Evolutionary conservation across 2,329 filamentous ascomycete genomes (phyloP).

Genomic region (Trichocomaceae sp.): DNA sequence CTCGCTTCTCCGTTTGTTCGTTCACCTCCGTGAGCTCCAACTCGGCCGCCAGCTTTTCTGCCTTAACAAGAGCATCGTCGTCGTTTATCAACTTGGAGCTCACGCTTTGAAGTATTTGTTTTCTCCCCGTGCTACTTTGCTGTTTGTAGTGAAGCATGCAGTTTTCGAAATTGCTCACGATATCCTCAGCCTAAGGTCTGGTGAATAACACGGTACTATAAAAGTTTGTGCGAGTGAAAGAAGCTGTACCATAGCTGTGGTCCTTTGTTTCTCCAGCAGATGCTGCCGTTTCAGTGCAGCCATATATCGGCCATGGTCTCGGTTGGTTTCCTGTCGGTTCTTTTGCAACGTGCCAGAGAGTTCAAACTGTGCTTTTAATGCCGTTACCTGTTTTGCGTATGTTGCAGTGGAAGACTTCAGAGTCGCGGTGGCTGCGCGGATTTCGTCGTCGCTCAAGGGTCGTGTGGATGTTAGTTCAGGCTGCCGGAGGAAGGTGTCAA

Average conservation of each 20-base stretch:
- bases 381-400: slow-evolving; percentile 29
- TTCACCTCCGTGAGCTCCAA: slow-evolving; percentile 26
- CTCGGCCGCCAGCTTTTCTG: slow-evolving; percentile 26
- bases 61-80: slow-evolving; percentile 26
- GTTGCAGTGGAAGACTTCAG: slow-evolving; percentile 33
- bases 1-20: slow-evolving; percentile 23
- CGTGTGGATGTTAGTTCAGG: slow-evolving; percentile 26
- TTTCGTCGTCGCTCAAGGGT: slow-evolving; percentile 35
- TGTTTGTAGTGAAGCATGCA: slow-evolving; percentile 27
- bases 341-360: slow-evolving; percentile 23
- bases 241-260: slow-evolving; percentile 26
- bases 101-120: slow-evolving; percentile 27
- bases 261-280: slow-evolving; percentile 29
- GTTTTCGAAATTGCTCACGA: slow-evolving; percentile 28
- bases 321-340: slow-evolving; percentile 19
- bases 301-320: slow-evolving; percentile 22
- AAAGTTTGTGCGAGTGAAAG: background rate
- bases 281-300: slow-evolving; percentile 30
- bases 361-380: slow-evolving; percentile 28
- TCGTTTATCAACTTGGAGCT: slow-evolving; percentile 32
- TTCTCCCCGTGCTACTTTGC: slow-evolving; percentile 26
- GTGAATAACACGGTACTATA: slow-evolving; percentile 4
- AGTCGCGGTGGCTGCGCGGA: slow-evolving; percentile 29
- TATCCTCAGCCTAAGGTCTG: slow-evolving; percentile 30
- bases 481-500: slow-evolving; percentile 24